Conservation (phyloP, 2,329 filamentous ascomycete genomes). For the Penicillium sp. region DNA sequence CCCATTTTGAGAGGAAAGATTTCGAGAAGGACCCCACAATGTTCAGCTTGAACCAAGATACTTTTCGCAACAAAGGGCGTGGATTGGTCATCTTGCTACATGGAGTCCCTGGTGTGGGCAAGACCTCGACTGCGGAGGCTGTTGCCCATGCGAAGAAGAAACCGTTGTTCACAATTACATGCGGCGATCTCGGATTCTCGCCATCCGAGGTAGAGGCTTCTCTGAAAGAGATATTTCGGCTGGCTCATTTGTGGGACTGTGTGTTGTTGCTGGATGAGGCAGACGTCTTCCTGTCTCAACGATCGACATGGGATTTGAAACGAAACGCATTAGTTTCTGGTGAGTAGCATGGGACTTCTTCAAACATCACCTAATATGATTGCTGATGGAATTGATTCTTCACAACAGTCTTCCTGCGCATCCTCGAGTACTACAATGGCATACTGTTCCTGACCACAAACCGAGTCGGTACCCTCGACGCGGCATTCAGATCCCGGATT, state of each 20-base stretch:
- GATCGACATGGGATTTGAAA: slow-evolving; percentile 13
- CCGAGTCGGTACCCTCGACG: slow-evolving; percentile 7
- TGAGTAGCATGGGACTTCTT: not conserved
- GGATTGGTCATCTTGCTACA: not conserved
- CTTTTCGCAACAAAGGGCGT: too few relatives aligned
- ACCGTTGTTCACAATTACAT: slow-evolving; percentile 42
- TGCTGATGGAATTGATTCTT: too few relatives aligned
- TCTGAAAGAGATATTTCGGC: not conserved
- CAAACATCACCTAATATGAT: too few relatives aligned
- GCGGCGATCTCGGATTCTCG: too few relatives aligned
- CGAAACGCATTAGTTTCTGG: slow-evolving; percentile 27
- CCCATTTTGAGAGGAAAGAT: too few relatives aligned
- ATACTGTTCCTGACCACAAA: slow-evolving; percentile 14
- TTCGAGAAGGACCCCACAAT: too few relatives aligned
- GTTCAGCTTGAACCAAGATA: too few relatives aligned
- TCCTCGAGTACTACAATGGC: slow-evolving; percentile 10
- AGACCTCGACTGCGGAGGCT: slow-evolving; percentile 15
- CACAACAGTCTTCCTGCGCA: slow-evolving; percentile 10
- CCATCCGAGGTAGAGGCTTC: too few relatives aligned
- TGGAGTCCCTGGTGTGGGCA: slow-evolving; percentile 13
- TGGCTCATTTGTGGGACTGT: slow-evolving; percentile 39
- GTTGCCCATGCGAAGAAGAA: slow-evolving; percentile 29
- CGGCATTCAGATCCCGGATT: slow-evolving; percentile 12
- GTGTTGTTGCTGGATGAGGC: slow-evolving; percentile 25
- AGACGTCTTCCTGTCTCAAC: slow-evolving; percentile 19